Evolutionary conservation across 2,329 filamentous ascomycete genomes (phyloP), one percentile per base, ranked within the genome.

Genomic region (Xylariaceae sp.): DNA sequence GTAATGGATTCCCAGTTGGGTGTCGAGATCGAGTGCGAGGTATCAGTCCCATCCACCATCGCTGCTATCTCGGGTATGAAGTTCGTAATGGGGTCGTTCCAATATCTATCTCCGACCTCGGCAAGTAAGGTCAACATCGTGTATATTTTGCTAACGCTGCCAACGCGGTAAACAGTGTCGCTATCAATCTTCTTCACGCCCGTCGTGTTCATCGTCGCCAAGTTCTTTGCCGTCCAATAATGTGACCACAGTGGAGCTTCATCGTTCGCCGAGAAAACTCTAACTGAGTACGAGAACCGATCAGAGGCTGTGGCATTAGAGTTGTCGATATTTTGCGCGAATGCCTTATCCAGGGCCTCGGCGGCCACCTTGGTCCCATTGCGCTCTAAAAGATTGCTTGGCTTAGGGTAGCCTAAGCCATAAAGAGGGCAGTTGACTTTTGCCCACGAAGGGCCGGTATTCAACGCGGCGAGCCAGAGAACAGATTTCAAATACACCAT

Each of bases 21-120:
- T 2, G 47, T 45, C 3, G 48, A 54, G 3, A 62, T 54, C 1
- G 54, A 56, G 41, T 56, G 54, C 13, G 51, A 51, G n/a, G 31
- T 44, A 17, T 50, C 51, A 3, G 19, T 35, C 2, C 37, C 44
- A 8, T 36, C 32, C 8, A 44, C 40, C 45, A 55, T 42, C 2
- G 41, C 52, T n/a, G 51, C 51, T 12, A 69, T 51, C 40, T 69
- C 65, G 2, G 66, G 64, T 2, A 69, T 50, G 37, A 63, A 64
- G 12, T 66, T 64, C 1, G 62, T 61, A 11, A 70, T 54, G 3
- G 64, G 64, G 4, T 69, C 63, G 38, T 64, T 63, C 54, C 61
- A 64, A 26, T 60, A 48, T 1, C 45, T 37, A 19, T 65, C 63
- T 0, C 64, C 64, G 1, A 56, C 59, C 12, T 58, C 56, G 0